A percentile compares a stretch with the other conserved stretches of the same genome.
These are phyloP conservation scores for Wickerhamiella hasegawae DNA, from an alignment of 805 yeast species.

Conservation along the genomic window DNA sequence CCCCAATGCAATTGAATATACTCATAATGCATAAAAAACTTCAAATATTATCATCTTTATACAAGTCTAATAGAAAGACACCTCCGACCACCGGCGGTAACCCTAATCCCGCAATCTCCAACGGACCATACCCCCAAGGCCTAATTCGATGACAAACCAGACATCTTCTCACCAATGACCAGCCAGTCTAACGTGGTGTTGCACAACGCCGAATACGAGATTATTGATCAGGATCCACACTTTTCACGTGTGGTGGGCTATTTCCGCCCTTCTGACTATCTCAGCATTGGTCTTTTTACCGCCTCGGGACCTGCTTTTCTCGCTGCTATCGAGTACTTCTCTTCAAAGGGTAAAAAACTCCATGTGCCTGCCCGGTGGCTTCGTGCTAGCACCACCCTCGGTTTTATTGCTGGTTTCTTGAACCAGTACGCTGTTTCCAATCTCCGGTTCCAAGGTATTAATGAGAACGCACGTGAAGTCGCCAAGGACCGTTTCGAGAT, in stretches of 20 bases:
- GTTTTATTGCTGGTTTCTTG: constrained; percentile 58
- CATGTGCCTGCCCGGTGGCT: constrained; percentile 41
- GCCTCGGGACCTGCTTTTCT: constrained; percentile 34
- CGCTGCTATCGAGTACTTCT: constrained; percentile 30
- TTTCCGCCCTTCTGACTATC: constrained; percentile 53
- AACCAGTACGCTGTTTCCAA: constrained; percentile 51
- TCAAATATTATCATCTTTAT: too few relatives aligned
- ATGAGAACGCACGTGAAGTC: constrained; percentile 60
- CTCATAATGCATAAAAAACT: too few relatives aligned
- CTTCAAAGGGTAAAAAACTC: constrained; percentile 32
- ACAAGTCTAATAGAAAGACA: too few relatives aligned
- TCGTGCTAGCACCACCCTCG: constrained; percentile 46
- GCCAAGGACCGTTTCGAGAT: constrained; percentile 57
- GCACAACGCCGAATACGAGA: constrained; percentile 22
- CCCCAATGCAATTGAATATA: too few relatives aligned
- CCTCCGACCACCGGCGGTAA: too few relatives aligned
- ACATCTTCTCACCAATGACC: background rate
- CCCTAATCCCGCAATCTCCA: too few relatives aligned
- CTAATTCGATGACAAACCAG: background rate
- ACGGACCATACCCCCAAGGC: too few relatives aligned
- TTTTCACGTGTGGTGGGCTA: constrained; percentile 56
- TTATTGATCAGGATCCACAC: constrained; percentile 68
- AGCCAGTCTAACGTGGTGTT: constrained; percentile 11
- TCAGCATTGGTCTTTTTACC: constrained; percentile 31
- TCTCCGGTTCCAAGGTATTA: constrained; percentile 61